Conservation (phyloP, 192 early-diverging fungal genomes). For the Podila verticillata region DNA sequence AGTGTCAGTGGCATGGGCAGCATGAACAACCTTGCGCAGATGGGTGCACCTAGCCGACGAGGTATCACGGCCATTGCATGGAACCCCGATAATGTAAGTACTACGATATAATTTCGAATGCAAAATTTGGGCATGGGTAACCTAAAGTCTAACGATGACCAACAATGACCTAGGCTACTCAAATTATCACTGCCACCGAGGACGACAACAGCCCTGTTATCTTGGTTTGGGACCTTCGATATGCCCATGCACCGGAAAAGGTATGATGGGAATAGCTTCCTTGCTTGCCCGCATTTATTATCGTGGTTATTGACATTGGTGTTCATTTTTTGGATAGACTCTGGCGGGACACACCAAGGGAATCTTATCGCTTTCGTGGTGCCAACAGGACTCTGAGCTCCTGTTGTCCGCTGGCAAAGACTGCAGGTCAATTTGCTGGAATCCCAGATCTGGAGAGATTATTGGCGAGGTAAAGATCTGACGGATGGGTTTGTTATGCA, state of each 20-base stretch:
- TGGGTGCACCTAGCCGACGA: slow-evolving; percentile 64
- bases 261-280: neutral
- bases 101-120: neutral
- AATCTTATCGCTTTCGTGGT: slow-evolving; percentile 94
- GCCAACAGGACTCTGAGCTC: slow-evolving; percentile 91
- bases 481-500: neutral
- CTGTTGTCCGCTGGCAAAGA: slow-evolving; percentile 95
- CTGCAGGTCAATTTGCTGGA: slow-evolving; percentile 93
- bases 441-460: slow-evolving; percentile 79
- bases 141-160: neutral
- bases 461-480: slow-evolving; percentile 76
- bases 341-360: slow-evolving; percentile 91
- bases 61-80: slow-evolving; percentile 89
- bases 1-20: slow-evolving; percentile 55
- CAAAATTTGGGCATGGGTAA: neutral
- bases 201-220: slow-evolving; percentile 92
- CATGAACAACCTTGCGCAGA: slow-evolving; percentile 45
- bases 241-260: slow-evolving; percentile 92
- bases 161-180: slow-evolving; percentile 72
- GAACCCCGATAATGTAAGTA: slow-evolving; percentile 85
- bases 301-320: neutral
- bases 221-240: slow-evolving; percentile 95
- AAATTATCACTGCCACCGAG: slow-evolving; percentile 91
- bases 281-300: neutral
- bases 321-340: slow-evolving; percentile 35